Evolutionary conservation across 1,284 basidiomycete species (phyloP).

Genomic region (Fomes fomentarius): DNA sequence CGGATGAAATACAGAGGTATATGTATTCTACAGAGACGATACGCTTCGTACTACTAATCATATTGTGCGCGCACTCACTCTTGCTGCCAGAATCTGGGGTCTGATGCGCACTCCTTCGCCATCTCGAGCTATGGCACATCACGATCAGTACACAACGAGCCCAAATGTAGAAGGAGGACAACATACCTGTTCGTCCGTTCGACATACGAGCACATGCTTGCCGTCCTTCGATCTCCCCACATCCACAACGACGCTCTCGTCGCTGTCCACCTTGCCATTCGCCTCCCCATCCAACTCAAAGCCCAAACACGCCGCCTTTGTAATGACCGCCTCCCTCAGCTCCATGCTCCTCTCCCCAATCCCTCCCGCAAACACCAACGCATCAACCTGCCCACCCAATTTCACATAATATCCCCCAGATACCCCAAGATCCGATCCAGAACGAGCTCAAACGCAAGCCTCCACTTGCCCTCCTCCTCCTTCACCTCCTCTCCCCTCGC

Average conservation of each 20-base stretch:
- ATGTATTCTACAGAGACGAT: neutral
- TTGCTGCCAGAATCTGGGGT: constrained; percentile 42
- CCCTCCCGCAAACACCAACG: constrained; percentile 84
- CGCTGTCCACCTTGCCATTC: constrained; percentile 46
- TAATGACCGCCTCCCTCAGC: constrained; percentile 60
- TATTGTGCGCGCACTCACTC: neutral
- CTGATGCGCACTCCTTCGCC: constrained; percentile 58
- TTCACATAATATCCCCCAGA: constrained; percentile 78
- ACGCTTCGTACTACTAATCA: too few relatives aligned
- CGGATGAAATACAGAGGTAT: neutral
- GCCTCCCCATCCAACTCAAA: constrained; percentile 47
- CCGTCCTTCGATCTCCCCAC: constrained; percentile 40
- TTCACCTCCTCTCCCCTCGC: constrained; percentile 30
- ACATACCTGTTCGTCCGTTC: constrained; percentile 59
- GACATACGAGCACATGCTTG: constrained; percentile 56
- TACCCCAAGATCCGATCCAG: constrained; percentile 75
- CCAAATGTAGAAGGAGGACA: too few relatives aligned
- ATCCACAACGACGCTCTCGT: constrained; percentile 46
- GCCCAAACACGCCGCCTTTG: constrained; percentile 61
- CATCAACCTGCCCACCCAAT: constrained; percentile 69
- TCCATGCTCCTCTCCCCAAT: constrained; percentile 77
- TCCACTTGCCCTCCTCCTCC: constrained; percentile 31
- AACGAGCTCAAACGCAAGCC: constrained; percentile 75
- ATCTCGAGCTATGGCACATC: constrained; percentile 56
- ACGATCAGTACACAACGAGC: too few relatives aligned